Conservation (phyloP, 2,329 filamentous ascomycete species). For the Botryotinia convoluta region DNA sequence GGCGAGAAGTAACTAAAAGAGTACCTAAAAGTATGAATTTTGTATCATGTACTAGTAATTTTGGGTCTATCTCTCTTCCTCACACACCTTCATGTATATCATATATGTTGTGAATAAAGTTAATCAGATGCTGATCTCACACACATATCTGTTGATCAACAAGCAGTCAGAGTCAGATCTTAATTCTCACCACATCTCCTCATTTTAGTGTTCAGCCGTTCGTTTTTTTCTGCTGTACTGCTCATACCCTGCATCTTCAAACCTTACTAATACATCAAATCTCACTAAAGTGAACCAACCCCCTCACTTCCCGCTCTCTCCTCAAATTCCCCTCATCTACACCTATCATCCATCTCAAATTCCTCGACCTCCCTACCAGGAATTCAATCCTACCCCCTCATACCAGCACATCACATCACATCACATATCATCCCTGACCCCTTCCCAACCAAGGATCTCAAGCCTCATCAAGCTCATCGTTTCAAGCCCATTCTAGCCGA, state of each 20-base stretch:
- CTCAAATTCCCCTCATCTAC: neutral
- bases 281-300: neutral
- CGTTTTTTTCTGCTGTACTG: neutral
- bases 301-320: neutral
- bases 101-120: neutral
- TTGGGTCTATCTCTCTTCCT: neutral
- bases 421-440: neutral
- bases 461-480: neutral
- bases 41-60: neutral
- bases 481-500: neutral
- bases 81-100: neutral
- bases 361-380: neutral
- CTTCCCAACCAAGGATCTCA: neutral
- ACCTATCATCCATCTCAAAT: neutral
- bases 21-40: neutral
- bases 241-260: neutral
- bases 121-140: slow-evolving; percentile 1
- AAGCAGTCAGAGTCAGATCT: neutral
- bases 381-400: neutral
- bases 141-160: neutral
- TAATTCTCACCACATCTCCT: neutral
- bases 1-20: neutral
- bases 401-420: neutral
- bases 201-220: neutral
- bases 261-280: neutral